These are phyloP conservation scores for Starmerella geochares DNA, from an alignment of 805 yeast species.

Conservation along the genomic window DNA sequence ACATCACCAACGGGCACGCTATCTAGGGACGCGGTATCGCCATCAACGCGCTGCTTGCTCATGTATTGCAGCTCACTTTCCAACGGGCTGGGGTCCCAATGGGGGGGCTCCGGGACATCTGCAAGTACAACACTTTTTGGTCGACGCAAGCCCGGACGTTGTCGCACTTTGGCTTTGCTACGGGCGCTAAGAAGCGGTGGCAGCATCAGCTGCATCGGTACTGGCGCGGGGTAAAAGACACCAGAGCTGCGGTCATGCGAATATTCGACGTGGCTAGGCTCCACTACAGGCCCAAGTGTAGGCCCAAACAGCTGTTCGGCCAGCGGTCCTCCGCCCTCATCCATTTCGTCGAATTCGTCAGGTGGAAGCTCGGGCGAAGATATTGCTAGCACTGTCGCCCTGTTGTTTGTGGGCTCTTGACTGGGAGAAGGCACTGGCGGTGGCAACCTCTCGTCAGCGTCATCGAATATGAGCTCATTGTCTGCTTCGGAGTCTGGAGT, in stretches of 20 bases:
- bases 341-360: conserved; percentile 4
- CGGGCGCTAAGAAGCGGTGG: conserved; percentile 30
- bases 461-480: conserved; percentile 17
- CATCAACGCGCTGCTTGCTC: neutral
- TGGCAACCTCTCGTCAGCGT: conserved; percentile 15
- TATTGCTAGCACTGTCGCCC: conserved; percentile 4
- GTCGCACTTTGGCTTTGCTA: neutral
- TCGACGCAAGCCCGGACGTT: conserved; percentile 1
- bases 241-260: neutral
- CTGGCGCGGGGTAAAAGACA: conserved; percentile 32
- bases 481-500: neutral
- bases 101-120: conserved; percentile 18
- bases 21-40: conserved; percentile 2
- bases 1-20: neutral
- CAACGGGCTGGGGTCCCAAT: conserved; percentile 25
- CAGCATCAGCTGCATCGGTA: conserved; percentile 30
- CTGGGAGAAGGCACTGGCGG: conserved; percentile 16
- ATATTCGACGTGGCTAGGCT: neutral
- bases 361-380: neutral
- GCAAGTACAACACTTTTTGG: conserved; percentile 6
- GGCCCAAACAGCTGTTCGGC: neutral
- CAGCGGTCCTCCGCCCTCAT: neutral
- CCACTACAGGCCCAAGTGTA: neutral
- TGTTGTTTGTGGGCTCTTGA: neutral
- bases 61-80: conserved; percentile 13